Conservation (phyloP, 768 basidiomycete genomes). For the Pisolithus orientalis region DNA sequence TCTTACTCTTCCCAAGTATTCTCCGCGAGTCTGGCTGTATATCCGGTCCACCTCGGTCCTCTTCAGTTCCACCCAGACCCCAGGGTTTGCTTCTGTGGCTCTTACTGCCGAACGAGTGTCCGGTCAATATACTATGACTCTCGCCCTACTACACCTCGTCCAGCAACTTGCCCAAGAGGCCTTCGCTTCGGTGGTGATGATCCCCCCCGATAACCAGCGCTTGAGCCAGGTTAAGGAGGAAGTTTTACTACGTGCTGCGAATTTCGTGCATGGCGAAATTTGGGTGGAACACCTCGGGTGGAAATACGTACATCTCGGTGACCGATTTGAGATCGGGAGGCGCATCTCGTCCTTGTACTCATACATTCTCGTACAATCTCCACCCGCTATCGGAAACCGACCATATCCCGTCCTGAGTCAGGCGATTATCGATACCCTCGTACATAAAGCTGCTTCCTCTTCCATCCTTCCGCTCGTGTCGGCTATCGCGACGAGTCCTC, state of each 20-base stretch:
- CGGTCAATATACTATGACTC: conserved; percentile 77
- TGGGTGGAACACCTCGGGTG: conserved; percentile 85
- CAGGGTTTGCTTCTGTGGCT: conserved; percentile 57
- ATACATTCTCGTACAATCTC: conserved; percentile 57
- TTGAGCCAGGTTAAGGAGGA: conserved; percentile 76
- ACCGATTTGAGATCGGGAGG: conserved; percentile 77
- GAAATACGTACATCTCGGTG: conserved; percentile 78
- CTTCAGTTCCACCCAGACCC: conserved; percentile 55
- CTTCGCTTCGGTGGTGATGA: conserved; percentile 40
- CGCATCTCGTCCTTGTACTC: conserved; percentile 62
- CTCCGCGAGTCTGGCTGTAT: conserved; percentile 85
- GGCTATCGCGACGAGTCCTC: conserved; percentile 55
- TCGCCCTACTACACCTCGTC: conserved; percentile 71
- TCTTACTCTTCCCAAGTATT: conserved; percentile 65
- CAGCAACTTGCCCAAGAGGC: conserved; percentile 73
- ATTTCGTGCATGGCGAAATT: conserved; percentile 79
- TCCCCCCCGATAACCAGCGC: conserved; percentile 50
- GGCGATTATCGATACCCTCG: conserved; percentile 60
- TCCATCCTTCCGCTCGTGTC: conserved; percentile 78
- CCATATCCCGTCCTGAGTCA: conserved; percentile 59
- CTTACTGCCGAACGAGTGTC: conserved; percentile 64
- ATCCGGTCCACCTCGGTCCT: conserved; percentile 73
- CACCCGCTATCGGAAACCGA: conserved; percentile 44
- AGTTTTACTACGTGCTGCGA: conserved; percentile 69
- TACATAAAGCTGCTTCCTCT: conserved; percentile 70